Evolutionary conservation across 2,329 filamentous ascomycete species (phyloP).

Genomic region (Trichoderma sp.): DNA sequence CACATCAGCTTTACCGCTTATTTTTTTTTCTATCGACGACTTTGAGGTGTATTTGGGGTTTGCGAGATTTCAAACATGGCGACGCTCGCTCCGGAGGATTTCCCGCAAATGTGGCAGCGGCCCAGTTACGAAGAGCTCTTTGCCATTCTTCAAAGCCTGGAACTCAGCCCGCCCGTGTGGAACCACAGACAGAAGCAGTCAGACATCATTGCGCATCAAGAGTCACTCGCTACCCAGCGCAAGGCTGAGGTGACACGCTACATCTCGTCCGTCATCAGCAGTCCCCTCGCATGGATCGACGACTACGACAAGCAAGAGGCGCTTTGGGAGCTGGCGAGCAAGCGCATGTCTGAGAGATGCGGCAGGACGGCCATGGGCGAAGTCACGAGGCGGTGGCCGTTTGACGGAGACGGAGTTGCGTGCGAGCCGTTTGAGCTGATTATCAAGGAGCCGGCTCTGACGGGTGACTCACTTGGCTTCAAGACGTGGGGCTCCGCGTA

Average conservation of each 20-base stretch:
- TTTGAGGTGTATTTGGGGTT: not conserved
- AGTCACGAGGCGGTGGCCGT: constrained; percentile 57
- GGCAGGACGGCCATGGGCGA: constrained; percentile 67
- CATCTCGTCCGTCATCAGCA: constrained; percentile 68
- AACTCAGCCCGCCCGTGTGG: constrained; percentile 70
- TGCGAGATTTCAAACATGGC: constrained; percentile 29
- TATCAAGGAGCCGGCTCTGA: constrained; percentile 84
- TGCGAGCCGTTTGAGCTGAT: constrained; percentile 60
- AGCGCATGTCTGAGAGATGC: constrained; percentile 79
- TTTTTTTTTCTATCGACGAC: not conserved
- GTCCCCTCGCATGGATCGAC: constrained; percentile 66
- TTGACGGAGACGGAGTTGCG: constrained; percentile 34
- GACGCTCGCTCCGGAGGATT: constrained; percentile 51
- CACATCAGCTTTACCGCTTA: not conserved
- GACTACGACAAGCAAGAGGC: constrained; percentile 65
- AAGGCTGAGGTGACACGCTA: constrained; percentile 62
- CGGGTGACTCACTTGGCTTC: constrained; percentile 82
- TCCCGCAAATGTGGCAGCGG: constrained; percentile 80
- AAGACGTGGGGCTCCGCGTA: constrained; percentile 97
- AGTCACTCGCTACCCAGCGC: constrained; percentile 43
- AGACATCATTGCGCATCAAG: constrained; percentile 44
- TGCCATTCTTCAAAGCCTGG: constrained; percentile 64
- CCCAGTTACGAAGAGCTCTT: constrained; percentile 67
- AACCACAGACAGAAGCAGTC: constrained; percentile 47
- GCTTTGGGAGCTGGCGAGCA: constrained; percentile 78